phyloP scores from a whole-genome alignment of 345 rosid species.

The Salix purpurea region DNA sequence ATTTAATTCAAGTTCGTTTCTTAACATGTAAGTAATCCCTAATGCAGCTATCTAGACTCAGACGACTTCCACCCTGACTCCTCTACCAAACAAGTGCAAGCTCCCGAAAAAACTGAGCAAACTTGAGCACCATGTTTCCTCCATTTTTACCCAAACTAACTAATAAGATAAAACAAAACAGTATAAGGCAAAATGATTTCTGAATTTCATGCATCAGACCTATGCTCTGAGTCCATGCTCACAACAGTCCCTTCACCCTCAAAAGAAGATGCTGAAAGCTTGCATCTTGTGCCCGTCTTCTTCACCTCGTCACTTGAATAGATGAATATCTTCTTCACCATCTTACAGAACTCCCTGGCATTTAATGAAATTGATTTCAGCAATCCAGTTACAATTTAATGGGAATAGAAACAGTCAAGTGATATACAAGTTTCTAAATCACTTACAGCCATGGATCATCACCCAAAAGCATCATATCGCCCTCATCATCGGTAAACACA shows the following conservation, averaged over 20 bases:
- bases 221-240: slow-evolving; percentile 46
- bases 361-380: neutral
- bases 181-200: slow-evolving; percentile 1
- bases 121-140: slow-evolving; percentile 12
- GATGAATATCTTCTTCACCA: slow-evolving; percentile 82
- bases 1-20: neutral
- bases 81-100: slow-evolving; percentile 10
- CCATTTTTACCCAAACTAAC: slow-evolving; percentile 10
- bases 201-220: slow-evolving; percentile 17
- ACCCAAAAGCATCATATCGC: slow-evolving; percentile 93
- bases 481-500: slow-evolving; percentile 87
- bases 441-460: slow-evolving; percentile 98
- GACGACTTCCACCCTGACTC: neutral
- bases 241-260: slow-evolving; percentile 49
- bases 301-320: slow-evolving; percentile 77
- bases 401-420: neutral
- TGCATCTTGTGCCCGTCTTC: slow-evolving; percentile 54
- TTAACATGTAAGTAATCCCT: neutral
- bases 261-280: slow-evolving; percentile 39
- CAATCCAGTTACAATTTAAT: neutral
- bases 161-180: neutral
- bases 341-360: slow-evolving; percentile 87
- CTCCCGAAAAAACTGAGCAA: slow-evolving; percentile 20
- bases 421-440: neutral
- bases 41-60: neutral